Conservation (phyloP, 768 basidiomycete genomes). For the Leccinum boreale region DNA sequence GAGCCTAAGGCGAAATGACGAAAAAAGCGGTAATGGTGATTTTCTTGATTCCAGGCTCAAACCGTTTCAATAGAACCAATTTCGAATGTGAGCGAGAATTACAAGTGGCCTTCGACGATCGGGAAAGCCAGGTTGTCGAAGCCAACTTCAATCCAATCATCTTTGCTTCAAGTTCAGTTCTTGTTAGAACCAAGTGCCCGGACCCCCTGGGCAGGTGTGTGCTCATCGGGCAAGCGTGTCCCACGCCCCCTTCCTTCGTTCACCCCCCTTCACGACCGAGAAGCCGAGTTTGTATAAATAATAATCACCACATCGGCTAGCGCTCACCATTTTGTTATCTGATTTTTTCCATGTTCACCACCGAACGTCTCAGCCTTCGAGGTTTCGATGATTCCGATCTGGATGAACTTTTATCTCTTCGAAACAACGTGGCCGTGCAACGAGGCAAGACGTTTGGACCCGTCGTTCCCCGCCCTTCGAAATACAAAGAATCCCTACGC, state of each 20-base stretch:
- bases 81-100: too few species aligned
- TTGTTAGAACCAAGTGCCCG: too few species aligned
- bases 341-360: constrained; percentile 21
- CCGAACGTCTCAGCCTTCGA: constrained; percentile 24
- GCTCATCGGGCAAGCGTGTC: too few species aligned
- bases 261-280: too few species aligned
- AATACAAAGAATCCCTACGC: constrained; percentile 12
- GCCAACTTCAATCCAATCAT: too few species aligned
- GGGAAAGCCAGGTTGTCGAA: not conserved
- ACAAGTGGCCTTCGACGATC: not conserved
- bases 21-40: too few species aligned
- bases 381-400: constrained; percentile 22
- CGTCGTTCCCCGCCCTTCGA: constrained; percentile 18
- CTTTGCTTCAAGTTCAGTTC: not conserved
- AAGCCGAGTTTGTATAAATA: too few species aligned
- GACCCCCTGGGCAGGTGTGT: too few species aligned
- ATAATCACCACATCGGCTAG: not conserved
- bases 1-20: too few species aligned
- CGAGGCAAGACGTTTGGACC: constrained; percentile 17
- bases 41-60: too few species aligned
- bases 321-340: not conserved
- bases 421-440: constrained; percentile 23
- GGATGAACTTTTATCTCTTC: constrained; percentile 15
- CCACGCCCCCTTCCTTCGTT: too few species aligned
- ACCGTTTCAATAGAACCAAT: too few species aligned